Conservation (phyloP, 2,329 filamentous ascomycete genomes). For the Pseudogymnoascus sp. region DNA sequence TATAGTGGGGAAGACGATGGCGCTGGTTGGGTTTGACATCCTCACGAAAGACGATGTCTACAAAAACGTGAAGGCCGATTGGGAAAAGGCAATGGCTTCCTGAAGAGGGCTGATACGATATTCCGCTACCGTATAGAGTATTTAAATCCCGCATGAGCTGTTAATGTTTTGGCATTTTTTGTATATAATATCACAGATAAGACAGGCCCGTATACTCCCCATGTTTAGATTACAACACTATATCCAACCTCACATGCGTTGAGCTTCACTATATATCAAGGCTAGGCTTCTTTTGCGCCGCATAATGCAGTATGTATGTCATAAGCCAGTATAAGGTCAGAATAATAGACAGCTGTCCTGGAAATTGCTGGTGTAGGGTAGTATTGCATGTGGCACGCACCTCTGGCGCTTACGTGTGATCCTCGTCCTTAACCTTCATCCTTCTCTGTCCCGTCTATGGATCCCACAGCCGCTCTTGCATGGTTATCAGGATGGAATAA, state of each 20-base stretch:
- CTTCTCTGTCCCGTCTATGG: too few relatives aligned
- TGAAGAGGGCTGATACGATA: background rate
- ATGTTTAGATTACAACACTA: background rate
- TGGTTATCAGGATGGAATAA: background rate
- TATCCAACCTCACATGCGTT: background rate
- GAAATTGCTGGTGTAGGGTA: too few relatives aligned
- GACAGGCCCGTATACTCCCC: too few relatives aligned
- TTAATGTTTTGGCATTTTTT: background rate
- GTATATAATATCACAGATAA: background rate
- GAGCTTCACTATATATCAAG: too few relatives aligned
- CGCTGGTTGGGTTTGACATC: slow-evolving; percentile 40
- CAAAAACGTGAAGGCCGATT: slow-evolving; percentile 35
- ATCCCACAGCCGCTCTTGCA: background rate
- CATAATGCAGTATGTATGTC: too few relatives aligned
- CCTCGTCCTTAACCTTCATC: too few relatives aligned
- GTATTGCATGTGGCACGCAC: too few relatives aligned
- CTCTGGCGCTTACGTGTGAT: too few relatives aligned
- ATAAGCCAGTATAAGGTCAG: too few relatives aligned
- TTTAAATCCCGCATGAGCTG: background rate
- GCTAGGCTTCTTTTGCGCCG: too few relatives aligned
- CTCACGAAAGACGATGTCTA: slow-evolving; percentile 35
- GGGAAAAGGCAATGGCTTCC: slow-evolving; percentile 21
- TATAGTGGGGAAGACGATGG: slow-evolving; percentile 40
- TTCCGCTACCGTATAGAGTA: background rate
- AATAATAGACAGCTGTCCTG: too few relatives aligned